Evolutionary conservation across 2,329 filamentous ascomycete genomes (phyloP).

Genomic region (Fusarium bulbicola): DNA sequence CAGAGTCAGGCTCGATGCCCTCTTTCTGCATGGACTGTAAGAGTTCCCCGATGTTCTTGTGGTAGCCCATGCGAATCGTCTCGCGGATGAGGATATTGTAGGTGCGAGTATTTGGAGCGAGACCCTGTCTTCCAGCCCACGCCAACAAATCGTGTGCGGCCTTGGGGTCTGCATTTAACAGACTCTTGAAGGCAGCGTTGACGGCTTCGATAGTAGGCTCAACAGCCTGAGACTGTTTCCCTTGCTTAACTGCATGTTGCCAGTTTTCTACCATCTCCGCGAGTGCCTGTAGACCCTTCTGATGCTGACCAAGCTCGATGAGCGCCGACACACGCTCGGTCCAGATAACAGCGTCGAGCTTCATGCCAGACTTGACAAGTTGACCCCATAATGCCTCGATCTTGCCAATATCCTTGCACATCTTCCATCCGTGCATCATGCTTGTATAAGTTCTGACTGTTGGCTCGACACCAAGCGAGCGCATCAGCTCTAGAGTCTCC

Average conservation of each 20-base stretch:
- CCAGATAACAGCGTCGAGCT: conserved; percentile 75
- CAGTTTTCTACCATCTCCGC: conserved; percentile 72
- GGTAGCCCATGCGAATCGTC: conserved; percentile 60
- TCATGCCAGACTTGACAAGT: conserved; percentile 64
- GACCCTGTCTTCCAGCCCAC: conserved; percentile 66
- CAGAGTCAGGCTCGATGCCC: conserved; percentile 67
- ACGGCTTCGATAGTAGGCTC: conserved; percentile 71
- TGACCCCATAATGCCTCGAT: conserved; percentile 74
- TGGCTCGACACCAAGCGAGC: conserved; percentile 61
- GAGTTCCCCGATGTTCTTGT: conserved; percentile 59
- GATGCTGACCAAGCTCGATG: conserved; percentile 62
- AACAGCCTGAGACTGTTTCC: conserved; percentile 49
- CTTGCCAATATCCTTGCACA: conserved; percentile 64
- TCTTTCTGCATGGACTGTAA: conserved; percentile 67
- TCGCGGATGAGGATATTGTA: conserved; percentile 77
- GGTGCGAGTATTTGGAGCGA: conserved; percentile 65
- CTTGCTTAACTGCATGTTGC: conserved; percentile 52
- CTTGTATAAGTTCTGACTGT: conserved; percentile 74
- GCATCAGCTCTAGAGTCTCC: conserved; percentile 55
- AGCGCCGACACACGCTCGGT: conserved; percentile 74
- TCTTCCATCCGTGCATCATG: conserved; percentile 77
- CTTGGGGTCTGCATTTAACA: conserved; percentile 62
- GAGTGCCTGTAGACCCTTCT: conserved; percentile 69
- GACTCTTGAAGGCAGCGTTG: conserved; percentile 74
- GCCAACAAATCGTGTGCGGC: conserved; percentile 63